These are phyloP conservation scores for Dichotomocladium elegans DNA, from an alignment of 371 early-diverging fungal species.

Conservation along the genomic window DNA sequence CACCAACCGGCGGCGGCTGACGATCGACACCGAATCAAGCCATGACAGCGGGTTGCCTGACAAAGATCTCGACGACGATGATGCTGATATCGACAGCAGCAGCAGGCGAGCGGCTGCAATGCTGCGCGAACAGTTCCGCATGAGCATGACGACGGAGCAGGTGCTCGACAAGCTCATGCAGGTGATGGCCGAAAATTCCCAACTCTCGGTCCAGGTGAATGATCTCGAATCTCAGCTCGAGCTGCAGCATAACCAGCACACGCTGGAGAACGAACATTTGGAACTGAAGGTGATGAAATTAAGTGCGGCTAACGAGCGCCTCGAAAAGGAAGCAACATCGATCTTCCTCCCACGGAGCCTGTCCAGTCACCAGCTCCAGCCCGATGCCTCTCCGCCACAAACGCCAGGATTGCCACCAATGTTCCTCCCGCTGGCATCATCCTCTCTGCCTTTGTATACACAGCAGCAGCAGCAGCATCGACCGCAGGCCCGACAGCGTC, in stretches of 20 bases:
- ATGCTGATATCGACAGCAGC: conserved; percentile 1
- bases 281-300: conserved; percentile 41
- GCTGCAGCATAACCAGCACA: conserved; percentile 30
- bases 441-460: conserved; percentile 23
- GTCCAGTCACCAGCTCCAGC: background rate
- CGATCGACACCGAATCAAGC: conserved; percentile 5
- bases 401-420: conserved; percentile 33
- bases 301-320: conserved; percentile 42
- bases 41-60: conserved; percentile 14
- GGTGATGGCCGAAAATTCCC: conserved; percentile 33
- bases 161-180: conserved; percentile 19
- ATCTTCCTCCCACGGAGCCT: conserved; percentile 27
- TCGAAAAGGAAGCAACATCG: conserved; percentile 49
- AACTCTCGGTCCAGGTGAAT: conserved; percentile 28
- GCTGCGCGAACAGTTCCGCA: background rate
- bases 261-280: conserved; percentile 36
- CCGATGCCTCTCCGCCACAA: conserved; percentile 31
- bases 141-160: conserved; percentile 5
- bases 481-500: conserved; percentile 1
- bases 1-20: conserved; percentile 8
- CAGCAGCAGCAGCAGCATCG: conserved; percentile 7
- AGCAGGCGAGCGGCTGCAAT: conserved; percentile 6
- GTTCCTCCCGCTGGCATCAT: background rate
- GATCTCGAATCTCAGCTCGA: conserved; percentile 39
- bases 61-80: conserved; percentile 6